phyloP scores from a whole-genome alignment of 2,329 filamentous ascomycete species.

The Aureobasidium sp. region DNA sequence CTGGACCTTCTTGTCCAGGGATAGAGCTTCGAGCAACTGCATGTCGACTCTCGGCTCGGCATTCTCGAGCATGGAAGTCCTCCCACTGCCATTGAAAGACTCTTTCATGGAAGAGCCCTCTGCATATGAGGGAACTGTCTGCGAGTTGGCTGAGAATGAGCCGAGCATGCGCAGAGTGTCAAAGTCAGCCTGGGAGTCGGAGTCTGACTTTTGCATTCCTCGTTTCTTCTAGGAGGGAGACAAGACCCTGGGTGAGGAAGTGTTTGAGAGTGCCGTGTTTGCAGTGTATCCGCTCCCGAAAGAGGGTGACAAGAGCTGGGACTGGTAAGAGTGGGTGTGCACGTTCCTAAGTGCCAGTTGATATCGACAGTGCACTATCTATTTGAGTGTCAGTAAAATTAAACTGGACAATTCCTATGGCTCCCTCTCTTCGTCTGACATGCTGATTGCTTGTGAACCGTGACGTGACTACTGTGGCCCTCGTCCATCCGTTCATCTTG shows the following conservation, averaged over 20 bases:
- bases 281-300: background rate
- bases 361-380: background rate
- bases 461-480: background rate
- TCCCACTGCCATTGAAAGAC: background rate
- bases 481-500: background rate
- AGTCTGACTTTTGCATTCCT: slow-evolving; percentile 1
- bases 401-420: background rate
- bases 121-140: background rate
- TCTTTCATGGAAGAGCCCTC: background rate
- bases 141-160: background rate
- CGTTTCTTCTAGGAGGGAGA: slow-evolving; percentile 4
- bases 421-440: background rate
- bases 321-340: background rate
- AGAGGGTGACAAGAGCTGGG: background rate
- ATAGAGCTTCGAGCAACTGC: background rate
- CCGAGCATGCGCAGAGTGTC: background rate
- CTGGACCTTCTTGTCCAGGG: background rate
- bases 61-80: background rate
- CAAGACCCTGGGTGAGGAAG: background rate
- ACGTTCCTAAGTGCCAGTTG: background rate
- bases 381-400: background rate
- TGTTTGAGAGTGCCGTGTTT: background rate
- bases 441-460: background rate
- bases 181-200: background rate
- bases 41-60: background rate